phyloP scores from a whole-genome alignment of 1,284 basidiomycete species.

The Fomitopsis palustris region DNA sequence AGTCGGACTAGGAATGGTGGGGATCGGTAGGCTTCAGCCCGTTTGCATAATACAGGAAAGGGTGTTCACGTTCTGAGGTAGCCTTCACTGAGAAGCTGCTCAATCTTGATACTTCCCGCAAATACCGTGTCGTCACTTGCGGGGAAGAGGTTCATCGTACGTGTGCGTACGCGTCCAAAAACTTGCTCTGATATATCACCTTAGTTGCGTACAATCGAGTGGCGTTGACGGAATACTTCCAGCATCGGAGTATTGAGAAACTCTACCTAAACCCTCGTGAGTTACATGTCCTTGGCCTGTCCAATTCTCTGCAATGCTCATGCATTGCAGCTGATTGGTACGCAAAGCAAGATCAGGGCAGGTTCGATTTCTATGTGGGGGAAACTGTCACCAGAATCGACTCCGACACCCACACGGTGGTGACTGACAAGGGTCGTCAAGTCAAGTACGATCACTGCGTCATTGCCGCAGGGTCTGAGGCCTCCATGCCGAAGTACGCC shows the following conservation, averaged over 20 bases:
- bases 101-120: conserved; percentile 44
- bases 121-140: conserved; percentile 57
- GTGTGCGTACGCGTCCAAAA: too few species aligned
- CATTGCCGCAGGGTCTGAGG: conserved; percentile 72
- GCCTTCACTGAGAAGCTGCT: conserved; percentile 70
- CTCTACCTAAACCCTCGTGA: conserved; percentile 59
- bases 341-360: conserved; percentile 48
- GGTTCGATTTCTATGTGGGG: conserved; percentile 49
- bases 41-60: conserved; percentile 10
- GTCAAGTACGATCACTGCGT: conserved; percentile 62
- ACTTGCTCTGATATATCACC: too few species aligned
- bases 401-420: conserved; percentile 40
- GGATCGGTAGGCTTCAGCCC: conserved; percentile 43
- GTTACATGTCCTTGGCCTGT: conserved; percentile 2
- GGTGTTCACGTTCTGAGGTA: conserved; percentile 12
- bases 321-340: conserved; percentile 50
- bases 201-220: conserved; percentile 48
- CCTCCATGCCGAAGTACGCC: conserved; percentile 63
- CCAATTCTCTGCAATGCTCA: background rate
- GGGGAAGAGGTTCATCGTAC: conserved; percentile 47
- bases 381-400: conserved; percentile 53
- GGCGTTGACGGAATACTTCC: conserved; percentile 62
- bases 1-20: conserved; percentile 70
- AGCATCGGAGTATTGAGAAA: conserved; percentile 59
- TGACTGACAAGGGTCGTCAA: conserved; percentile 43